Percentiles rank a stretch among this genome's conserved stretches.
Evolutionary conservation across 2,329 filamentous ascomycete genomes (phyloP).

Genomic region (Aspergillus aculeatinus): DNA sequence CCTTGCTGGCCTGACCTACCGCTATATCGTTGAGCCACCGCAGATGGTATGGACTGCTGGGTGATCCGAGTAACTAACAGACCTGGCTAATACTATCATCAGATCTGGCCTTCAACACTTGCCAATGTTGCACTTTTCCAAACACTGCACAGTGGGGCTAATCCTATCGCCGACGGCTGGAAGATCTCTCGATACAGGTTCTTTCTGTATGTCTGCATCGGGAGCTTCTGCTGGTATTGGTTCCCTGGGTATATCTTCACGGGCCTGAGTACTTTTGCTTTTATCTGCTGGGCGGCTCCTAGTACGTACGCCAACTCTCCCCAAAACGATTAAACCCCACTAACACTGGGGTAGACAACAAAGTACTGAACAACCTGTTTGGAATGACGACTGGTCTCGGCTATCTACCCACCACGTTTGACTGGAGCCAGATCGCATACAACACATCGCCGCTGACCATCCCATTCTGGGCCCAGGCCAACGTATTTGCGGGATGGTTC

Average conservation of each 20-base stretch:
- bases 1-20: constrained; percentile 36
- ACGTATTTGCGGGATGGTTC: constrained; percentile 41
- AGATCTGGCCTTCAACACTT: constrained; percentile 39
- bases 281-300: constrained; percentile 47
- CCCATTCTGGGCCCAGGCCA: constrained; percentile 40
- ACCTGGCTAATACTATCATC: neutral
- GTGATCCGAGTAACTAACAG: too few species aligned
- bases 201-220: constrained; percentile 22
- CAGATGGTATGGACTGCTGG: constrained; percentile 24
- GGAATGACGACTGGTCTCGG: constrained; percentile 36
- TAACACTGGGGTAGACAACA: constrained; percentile 28
- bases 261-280: constrained; percentile 32
- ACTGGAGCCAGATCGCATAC: constrained; percentile 47
- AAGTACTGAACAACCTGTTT: constrained; percentile 45
- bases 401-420: constrained; percentile 54
- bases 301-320: constrained; percentile 25
- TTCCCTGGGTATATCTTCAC: constrained; percentile 33
- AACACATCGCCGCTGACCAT: constrained; percentile 25
- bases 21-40: constrained; percentile 39
- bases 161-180: constrained; percentile 39
- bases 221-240: constrained; percentile 29
- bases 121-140: constrained; percentile 36
- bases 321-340: constrained; percentile 16
- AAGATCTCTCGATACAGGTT: constrained; percentile 28
- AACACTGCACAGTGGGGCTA: constrained; percentile 35